Evolutionary conservation across 768 basidiomycete species (phyloP).

Genomic region (Mycena alexandri): DNA sequence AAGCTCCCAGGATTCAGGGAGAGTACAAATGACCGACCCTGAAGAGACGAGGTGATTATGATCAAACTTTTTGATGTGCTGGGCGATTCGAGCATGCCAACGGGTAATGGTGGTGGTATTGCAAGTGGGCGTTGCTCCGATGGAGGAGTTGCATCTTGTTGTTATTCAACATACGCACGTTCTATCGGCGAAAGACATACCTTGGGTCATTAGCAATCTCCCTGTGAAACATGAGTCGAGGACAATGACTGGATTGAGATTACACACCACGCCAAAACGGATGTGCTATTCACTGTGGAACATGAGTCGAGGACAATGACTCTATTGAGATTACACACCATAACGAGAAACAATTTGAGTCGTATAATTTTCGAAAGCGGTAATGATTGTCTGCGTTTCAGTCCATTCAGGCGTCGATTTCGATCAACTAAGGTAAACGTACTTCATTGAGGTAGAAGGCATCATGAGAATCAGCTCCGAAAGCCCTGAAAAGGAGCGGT

Average conservation of each 20-base stretch:
- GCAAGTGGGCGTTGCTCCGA: constrained; percentile 58
- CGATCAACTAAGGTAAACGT: not conserved
- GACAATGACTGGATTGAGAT: not conserved
- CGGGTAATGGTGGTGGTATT: constrained; percentile 64
- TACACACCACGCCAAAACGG: constrained; percentile 65
- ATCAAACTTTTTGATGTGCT: constrained; percentile 61
- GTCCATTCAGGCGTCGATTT: not conserved
- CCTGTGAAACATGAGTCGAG: constrained; percentile 48
- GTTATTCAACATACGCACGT: constrained; percentile 14
- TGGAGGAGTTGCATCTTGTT: constrained; percentile 68
- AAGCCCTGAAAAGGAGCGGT: constrained; percentile 46
- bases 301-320: not conserved
- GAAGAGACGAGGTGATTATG: constrained; percentile 75
- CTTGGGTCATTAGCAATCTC: constrained; percentile 78
- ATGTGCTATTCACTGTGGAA: constrained; percentile 59
- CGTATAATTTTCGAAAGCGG: constrained; percentile 70
- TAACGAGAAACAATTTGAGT: constrained; percentile 68
- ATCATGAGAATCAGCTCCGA: constrained; percentile 61
- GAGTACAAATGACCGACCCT: constrained; percentile 57
- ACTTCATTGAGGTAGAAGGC: constrained; percentile 66
- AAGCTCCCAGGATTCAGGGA: constrained; percentile 4
- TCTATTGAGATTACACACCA: constrained; percentile 46
- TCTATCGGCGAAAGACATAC: constrained; percentile 44
- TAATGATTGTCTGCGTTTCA: constrained; percentile 53
- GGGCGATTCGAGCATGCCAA: constrained; percentile 66